These are phyloP conservation scores for Macadamia tetraphylla DNA, from an alignment of 164 flowering plant species.

Conservation along the genomic window DNA sequence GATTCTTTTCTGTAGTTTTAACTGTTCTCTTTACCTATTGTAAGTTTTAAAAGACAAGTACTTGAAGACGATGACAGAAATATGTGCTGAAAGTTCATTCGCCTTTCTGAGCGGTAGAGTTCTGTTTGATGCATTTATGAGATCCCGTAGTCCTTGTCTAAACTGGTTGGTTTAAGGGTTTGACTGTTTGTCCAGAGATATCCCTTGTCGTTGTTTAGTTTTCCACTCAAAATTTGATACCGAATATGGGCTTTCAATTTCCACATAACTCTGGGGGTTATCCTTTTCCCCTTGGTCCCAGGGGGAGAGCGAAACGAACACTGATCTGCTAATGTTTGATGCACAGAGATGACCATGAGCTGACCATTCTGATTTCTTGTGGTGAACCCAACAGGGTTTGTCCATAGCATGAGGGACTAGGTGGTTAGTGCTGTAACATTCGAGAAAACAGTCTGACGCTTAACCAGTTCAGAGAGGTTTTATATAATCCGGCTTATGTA, in stretches of 20 bases:
- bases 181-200: neutral
- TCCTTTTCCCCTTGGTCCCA: neutral
- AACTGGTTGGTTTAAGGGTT: neutral
- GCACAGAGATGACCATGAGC: neutral
- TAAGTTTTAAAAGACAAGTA: no score
- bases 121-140: neutral
- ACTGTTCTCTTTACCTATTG: no score
- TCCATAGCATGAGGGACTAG: no score
- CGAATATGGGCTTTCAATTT: neutral
- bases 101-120: neutral
- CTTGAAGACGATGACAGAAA: neutral
- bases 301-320: no score
- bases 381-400: no score
- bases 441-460: no score
- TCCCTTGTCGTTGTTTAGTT: conserved; percentile 1
- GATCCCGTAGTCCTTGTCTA: neutral
- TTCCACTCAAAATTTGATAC: neutral
- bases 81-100: neutral
- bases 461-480: no score
- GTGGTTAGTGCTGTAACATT: no score
- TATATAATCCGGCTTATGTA: neutral
- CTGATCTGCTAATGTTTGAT: neutral
- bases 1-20: no score
- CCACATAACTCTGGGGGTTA: neutral
- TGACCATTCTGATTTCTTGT: neutral